Percentiles rank a stretch among this genome's conserved stretches.
phyloP scores from a whole-genome alignment of 2,329 filamentous ascomycete species.

The Sporothrix brunneoviolacea region DNA sequence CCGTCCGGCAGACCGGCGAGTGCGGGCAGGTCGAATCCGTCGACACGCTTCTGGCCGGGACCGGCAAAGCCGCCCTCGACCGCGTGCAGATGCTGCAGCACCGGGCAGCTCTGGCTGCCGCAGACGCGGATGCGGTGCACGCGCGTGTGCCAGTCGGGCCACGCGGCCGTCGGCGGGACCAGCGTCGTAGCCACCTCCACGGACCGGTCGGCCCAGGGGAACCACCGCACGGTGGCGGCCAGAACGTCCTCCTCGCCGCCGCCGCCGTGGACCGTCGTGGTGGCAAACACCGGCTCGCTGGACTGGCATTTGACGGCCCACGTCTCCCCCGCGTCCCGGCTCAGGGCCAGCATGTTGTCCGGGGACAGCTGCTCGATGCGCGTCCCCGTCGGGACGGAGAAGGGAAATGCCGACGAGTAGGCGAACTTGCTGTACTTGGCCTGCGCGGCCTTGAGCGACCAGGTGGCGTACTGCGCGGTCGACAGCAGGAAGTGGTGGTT shows the following conservation, averaged over 20 bases:
- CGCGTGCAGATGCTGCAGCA: conserved; percentile 14
- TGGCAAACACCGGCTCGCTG: not conserved
- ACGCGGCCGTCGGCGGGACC: conserved; percentile 26
- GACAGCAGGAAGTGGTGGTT: conserved; percentile 34
- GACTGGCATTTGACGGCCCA: conserved; percentile 17
- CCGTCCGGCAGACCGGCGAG: not conserved
- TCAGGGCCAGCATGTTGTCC: conserved; percentile 20
- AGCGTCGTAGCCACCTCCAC: conserved; percentile 30
- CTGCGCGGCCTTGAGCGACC: conserved; percentile 28
- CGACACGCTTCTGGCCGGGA: conserved; percentile 7
- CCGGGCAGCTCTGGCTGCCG: not conserved
- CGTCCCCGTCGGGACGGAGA: conserved; percentile 29
- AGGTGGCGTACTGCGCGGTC: conserved; percentile 28
- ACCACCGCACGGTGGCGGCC: conserved; percentile 15
- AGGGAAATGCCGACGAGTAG: conserved; percentile 36
- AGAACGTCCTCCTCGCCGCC: no score
- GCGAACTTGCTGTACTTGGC: conserved; percentile 36
- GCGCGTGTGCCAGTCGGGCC: conserved; percentile 34
- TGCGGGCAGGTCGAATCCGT: conserved; percentile 9
- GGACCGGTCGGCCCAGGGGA: conserved; percentile 16
- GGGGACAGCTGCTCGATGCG: conserved; percentile 24
- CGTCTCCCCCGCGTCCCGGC: conserved; percentile 18
- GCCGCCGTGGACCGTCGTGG: no score
- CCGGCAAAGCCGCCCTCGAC: conserved; percentile 25
- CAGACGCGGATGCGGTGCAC: conserved; percentile 26